These are phyloP conservation scores for Tylopilus vinaceipallidus DNA, from an alignment of 768 basidiomycete species.

Conservation along the genomic window DNA sequence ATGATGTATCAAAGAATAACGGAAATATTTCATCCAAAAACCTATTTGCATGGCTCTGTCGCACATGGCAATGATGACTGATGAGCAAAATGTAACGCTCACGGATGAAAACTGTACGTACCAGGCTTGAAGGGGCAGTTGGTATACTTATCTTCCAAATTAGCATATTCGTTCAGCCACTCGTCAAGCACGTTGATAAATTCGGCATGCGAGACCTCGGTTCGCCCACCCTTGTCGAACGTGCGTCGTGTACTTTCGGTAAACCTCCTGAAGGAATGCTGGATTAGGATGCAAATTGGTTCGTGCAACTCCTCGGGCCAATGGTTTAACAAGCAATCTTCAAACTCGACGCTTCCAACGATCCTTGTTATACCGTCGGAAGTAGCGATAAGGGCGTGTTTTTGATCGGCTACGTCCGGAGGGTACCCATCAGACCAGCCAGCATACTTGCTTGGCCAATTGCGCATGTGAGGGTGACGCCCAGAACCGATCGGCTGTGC, in stretches of 20 bases:
- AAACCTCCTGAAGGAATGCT: background rate
- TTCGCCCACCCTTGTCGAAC: no score
- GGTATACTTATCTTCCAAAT: no score
- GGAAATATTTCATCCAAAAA: no score
- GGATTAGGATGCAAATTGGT: background rate
- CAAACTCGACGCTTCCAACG: background rate
- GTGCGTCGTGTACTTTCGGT: background rate
- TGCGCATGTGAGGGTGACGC: background rate
- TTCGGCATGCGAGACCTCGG: no score
- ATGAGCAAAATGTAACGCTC: no score
- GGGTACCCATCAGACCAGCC: background rate
- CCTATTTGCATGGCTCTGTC: no score
- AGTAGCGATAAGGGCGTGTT: background rate
- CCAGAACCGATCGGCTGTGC: background rate
- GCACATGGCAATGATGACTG: no score
- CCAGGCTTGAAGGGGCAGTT: no score
- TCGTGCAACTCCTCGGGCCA: background rate
- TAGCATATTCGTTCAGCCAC: no score
- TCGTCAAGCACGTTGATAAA: background rate
- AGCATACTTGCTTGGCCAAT: constrained; percentile 1
- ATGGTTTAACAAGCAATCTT: background rate
- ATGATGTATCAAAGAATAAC: no score
- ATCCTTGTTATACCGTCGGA: background rate
- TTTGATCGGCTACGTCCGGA: background rate
- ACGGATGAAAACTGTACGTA: no score